A percentile compares a stretch with the other conserved stretches of the same genome.
Conservation (phyloP, 1,284 basidiomycete genomes). For the Marasmius sp. region DNA sequence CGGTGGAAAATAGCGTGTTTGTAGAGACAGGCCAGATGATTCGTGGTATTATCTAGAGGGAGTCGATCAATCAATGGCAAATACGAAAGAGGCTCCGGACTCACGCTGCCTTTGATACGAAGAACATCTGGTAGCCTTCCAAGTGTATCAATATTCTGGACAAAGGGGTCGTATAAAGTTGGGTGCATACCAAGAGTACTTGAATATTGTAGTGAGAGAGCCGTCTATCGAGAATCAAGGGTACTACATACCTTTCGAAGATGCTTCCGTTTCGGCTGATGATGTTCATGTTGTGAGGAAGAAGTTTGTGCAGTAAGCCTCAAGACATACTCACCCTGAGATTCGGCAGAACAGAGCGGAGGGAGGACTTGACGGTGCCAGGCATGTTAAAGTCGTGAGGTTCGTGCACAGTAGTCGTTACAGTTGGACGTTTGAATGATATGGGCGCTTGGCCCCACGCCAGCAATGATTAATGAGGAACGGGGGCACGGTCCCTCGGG, state of each 20-base stretch:
- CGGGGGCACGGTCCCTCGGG: too few relatives aligned
- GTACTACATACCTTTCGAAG: constrained; percentile 39
- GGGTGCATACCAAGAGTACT: constrained; percentile 73
- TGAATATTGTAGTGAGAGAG: constrained; percentile 11
- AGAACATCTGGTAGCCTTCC: constrained; percentile 78
- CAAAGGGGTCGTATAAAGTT: neutral
- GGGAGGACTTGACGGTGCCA: constrained; percentile 12
- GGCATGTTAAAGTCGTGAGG: neutral
- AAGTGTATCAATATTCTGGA: neutral
- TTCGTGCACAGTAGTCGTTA: neutral
- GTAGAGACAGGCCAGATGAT: constrained; percentile 82
- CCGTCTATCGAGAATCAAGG: neutral
- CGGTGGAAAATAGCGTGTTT: constrained; percentile 72
- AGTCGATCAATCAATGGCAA: neutral
- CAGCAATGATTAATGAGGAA: too few relatives aligned
- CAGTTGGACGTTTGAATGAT: too few relatives aligned
- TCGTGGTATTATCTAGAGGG: constrained; percentile 55
- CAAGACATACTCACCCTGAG: constrained; percentile 28
- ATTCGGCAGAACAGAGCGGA: constrained; percentile 33
- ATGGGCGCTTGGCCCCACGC: too few relatives aligned
- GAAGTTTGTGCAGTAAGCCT: constrained; percentile 36
- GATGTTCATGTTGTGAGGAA: neutral
- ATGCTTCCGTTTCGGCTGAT: constrained; percentile 36
- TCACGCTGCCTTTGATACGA: constrained; percentile 74
- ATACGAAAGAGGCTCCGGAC: constrained; percentile 20